phyloP scores from a whole-genome alignment of 2,329 filamentous ascomycete genomes.

The Fusarium buxicola region DNA sequence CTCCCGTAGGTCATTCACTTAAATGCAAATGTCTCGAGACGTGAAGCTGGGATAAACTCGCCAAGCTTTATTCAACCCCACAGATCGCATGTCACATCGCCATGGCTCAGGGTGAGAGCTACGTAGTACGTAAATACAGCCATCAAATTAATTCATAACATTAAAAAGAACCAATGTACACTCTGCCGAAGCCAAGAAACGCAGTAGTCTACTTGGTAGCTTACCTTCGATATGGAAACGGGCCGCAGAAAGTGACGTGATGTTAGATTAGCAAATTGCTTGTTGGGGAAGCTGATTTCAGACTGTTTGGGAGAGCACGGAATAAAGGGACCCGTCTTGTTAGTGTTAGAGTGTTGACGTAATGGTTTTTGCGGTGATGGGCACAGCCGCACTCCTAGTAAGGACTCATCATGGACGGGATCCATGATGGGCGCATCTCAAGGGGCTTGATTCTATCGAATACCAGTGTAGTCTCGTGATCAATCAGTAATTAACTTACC shows the following conservation, averaged over 20 bases:
- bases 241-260: conserved; percentile 18
- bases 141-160: too few relatives aligned
- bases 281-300: conserved; percentile 2
- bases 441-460: conserved; percentile 8
- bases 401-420: neutral
- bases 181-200: too few relatives aligned
- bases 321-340: too few relatives aligned
- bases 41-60: conserved; percentile 1
- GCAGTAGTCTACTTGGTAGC: too few relatives aligned
- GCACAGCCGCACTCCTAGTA: conserved; percentile 15
- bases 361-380: conserved; percentile 29
- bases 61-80: conserved; percentile 7
- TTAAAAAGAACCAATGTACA: too few relatives aligned
- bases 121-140: too few relatives aligned
- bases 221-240: too few relatives aligned
- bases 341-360: conserved; percentile 32
- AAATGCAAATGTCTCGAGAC: neutral
- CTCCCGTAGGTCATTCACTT: neutral
- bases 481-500: conserved; percentile 3
- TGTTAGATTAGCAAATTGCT: conserved; percentile 22
- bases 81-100: neutral
- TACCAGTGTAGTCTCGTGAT: conserved; percentile 26
- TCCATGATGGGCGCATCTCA: conserved; percentile 33
- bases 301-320: neutral
- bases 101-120: neutral